Evolutionary conservation across 2,329 filamentous ascomycete species (phyloP).

Genomic region (Neopestalotiopsis sp.): DNA sequence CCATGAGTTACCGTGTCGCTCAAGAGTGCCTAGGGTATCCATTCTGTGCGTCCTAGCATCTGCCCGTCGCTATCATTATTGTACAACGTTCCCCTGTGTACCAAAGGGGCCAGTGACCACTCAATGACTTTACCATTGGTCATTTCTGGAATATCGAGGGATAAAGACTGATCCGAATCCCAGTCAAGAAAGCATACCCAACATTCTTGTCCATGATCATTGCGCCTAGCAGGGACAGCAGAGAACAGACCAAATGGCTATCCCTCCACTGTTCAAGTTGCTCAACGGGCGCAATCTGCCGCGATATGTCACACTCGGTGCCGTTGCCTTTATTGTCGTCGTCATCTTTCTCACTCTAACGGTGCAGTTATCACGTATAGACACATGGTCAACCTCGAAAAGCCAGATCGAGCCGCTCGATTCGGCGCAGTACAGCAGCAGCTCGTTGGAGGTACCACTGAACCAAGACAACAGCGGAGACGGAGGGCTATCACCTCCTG

Average conservation of each 20-base stretch:
- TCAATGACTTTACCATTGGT: too few relatives aligned
- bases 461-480: neutral
- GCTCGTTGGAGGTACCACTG: neutral
- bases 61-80: too few relatives aligned
- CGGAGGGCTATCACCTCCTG: neutral
- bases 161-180: too few relatives aligned
- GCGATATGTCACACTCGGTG: constrained; percentile 10
- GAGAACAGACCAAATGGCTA: neutral
- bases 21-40: too few relatives aligned
- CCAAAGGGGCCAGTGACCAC: too few relatives aligned
- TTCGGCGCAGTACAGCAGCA: neutral
- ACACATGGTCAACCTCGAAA: neutral
- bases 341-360: constrained; percentile 9
- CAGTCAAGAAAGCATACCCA: neutral
- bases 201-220: neutral
- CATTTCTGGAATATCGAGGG: too few relatives aligned
- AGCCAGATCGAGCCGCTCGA: neutral
- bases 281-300: neutral
- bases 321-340: constrained; percentile 6
- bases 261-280: neutral
- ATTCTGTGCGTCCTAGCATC: too few relatives aligned
- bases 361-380: neutral
- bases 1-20: too few relatives aligned
- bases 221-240: neutral
- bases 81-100: too few relatives aligned